Conservation (phyloP, 176 grass and related monocot genomes). For the Lolium perenne region DNA sequence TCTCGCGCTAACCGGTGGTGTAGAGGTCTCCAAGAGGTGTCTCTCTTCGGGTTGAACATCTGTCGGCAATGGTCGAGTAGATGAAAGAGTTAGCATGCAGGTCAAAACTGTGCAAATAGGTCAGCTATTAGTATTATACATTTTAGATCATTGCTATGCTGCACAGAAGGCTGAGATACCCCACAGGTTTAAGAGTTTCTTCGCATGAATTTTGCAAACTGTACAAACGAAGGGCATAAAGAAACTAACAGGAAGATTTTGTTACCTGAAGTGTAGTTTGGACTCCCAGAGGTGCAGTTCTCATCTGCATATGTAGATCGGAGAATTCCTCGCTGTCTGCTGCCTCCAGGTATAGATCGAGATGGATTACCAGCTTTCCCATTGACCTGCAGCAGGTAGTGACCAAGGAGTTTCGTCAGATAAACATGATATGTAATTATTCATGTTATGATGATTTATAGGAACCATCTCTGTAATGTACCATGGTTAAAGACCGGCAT, state of each 20-base stretch:
- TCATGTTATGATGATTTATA: background rate
- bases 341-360: conserved; percentile 36
- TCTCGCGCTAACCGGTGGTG: conserved; percentile 2
- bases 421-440: background rate
- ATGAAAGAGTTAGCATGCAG: background rate
- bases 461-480: background rate
- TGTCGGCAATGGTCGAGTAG: conserved; percentile 28
- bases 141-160: background rate
- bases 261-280: conserved; percentile 49
- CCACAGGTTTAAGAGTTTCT: background rate
- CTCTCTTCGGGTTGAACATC: conserved; percentile 11
- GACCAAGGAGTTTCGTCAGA: conserved; percentile 1
- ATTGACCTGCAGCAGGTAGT: conserved; percentile 49
- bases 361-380: conserved; percentile 30
- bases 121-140: background rate
- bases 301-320: conserved; percentile 55
- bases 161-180: background rate
- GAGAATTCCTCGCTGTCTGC: conserved; percentile 38
- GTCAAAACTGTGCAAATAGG: background rate
- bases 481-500: background rate
- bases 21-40: background rate
- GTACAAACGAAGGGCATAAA: background rate
- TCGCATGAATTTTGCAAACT: background rate
- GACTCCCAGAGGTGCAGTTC: conserved; percentile 39
- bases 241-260: background rate